Base-by-base conservation (phyloP, 768 basidiomycete genomes). In the Rhizopogon salebrosus region DNA sequence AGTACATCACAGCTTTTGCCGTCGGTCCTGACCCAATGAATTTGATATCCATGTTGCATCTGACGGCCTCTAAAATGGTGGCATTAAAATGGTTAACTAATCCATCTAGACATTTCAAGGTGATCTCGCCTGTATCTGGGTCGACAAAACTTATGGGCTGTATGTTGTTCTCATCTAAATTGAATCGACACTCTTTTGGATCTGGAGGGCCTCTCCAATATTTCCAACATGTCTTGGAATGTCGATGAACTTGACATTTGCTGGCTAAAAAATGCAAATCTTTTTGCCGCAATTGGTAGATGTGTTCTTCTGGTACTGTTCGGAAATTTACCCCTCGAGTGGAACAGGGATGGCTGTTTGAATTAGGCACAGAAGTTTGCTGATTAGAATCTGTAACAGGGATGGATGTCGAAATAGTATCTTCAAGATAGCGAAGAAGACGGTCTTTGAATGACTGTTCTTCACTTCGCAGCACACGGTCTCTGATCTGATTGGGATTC, bases 1-100 rank as follows among this genome's bases (percentile, higher is more conserved):
- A 80, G 51, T 74, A 75, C 4, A 74, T 35, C 0, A 76, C 54
- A 0, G 76, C 75, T 50, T 78, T 77, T 1, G 74, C 73, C 0
- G 66, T 53, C 5, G 59, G 36, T 0, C 77, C 77, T 0, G 75
- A 76, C 0, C 68, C 69, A 13, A 80, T 69, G 40, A 70, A 75
- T 52, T 77, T 75, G 1, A 79, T 73, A 48, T 79, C 78, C 70
- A 75, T 76, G 48, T 80, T 80, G 41, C 72, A 73, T 0, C 68
- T 52, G 0, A 77, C 52, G 0, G 61, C 57, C n/a, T 64, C 36
- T 1, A 77, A 8, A 1, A 78, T 75, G 0, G 68, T 72, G 0
- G 41, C 49, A 58, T 77, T 77, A 51, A 72, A 78, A 48, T 75
- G 70, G 41, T 78, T 79, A 0, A 78, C 72, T 43, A 73, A 24